Percentiles rank a stretch among this genome's conserved stretches.
Evolutionary conservation across 345 rosid genomes (phyloP).

Genomic region (Brassica napus): DNA sequence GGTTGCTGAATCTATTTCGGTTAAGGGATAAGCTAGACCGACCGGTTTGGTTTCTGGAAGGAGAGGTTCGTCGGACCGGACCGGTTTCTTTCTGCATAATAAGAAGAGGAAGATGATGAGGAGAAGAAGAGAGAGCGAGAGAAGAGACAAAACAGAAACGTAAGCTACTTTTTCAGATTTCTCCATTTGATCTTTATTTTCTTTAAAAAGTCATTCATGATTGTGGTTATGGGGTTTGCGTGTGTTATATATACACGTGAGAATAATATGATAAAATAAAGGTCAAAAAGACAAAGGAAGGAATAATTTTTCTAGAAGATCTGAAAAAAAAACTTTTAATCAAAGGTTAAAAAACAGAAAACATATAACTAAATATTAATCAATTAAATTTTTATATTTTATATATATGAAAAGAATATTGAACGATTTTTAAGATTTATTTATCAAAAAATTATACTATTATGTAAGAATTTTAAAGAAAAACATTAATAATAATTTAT

Average conservation of each 20-base stretch:
- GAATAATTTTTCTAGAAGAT: slow-evolving; percentile 30
- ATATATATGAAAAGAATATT: too few species aligned
- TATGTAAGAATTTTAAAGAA: too few species aligned
- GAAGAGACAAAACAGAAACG: slow-evolving; percentile 49
- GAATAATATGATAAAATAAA: slow-evolving; percentile 8
- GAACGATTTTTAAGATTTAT: too few species aligned
- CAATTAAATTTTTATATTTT: too few species aligned
- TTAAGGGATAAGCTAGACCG: slow-evolving; percentile 48
- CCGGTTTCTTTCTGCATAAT: slow-evolving; percentile 57
- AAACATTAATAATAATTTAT: too few species aligned
- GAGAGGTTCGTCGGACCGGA: slow-evolving; percentile 49
- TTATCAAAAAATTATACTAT: too few species aligned
- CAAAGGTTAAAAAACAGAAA: too few species aligned
- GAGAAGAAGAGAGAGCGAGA: slow-evolving; percentile 45
- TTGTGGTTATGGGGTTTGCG: slow-evolving; percentile 11
- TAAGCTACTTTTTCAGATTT: slow-evolving; percentile 48
- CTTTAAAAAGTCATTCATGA: neutral
- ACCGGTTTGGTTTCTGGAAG: slow-evolving; percentile 38
- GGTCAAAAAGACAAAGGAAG: slow-evolving; percentile 10
- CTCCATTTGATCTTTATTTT: slow-evolving; percentile 41
- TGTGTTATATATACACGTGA: slow-evolving; percentile 6
- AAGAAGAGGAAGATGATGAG: slow-evolving; percentile 51
- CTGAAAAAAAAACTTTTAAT: neutral
- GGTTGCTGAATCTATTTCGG: slow-evolving; percentile 70
- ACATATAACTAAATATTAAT: too few species aligned